Evolutionary conservation across 305 asterid species (phyloP).

Genomic region (Solanum hybrid): DNA sequence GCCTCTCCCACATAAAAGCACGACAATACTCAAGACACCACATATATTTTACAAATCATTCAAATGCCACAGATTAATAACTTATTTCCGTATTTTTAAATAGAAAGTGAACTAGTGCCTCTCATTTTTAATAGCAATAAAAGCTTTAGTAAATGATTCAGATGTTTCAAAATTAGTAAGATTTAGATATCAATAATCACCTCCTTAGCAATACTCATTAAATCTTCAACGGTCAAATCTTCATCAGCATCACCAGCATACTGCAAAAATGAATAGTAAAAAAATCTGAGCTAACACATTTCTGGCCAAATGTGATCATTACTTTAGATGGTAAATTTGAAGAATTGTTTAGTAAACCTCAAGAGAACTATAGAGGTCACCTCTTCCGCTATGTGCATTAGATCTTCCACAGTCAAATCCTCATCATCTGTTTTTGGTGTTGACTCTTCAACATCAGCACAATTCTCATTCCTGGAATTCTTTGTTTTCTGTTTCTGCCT

Average conservation of each 20-base stretch:
- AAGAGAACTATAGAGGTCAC: conserved; percentile 6
- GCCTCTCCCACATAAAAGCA: neutral
- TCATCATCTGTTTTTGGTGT: conserved; percentile 11
- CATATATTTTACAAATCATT: neutral
- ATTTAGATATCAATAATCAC: conserved; percentile 9
- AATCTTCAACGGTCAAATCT: conserved; percentile 38
- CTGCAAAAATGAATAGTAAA: neutral
- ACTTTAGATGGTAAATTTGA: neutral
- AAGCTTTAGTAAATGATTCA: neutral
- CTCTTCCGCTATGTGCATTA: conserved; percentile 38
- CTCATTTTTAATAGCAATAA: neutral
- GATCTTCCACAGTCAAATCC: conserved; percentile 34
- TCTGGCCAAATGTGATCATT: neutral
- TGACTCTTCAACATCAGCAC: neutral
- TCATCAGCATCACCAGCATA: conserved; percentile 14
- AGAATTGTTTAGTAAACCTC: neutral
- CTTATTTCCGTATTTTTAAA: no score
- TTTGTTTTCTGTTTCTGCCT: neutral
- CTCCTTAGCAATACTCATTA: conserved; percentile 40
- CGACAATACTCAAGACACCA: neutral
- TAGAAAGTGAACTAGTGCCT: neutral
- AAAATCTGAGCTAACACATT: neutral
- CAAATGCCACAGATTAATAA: neutral
- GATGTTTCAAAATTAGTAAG: neutral
- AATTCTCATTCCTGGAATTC: neutral